These are phyloP conservation scores for Podaxis sp. DNA, from an alignment of 768 basidiomycete species.

Conservation along the genomic window DNA sequence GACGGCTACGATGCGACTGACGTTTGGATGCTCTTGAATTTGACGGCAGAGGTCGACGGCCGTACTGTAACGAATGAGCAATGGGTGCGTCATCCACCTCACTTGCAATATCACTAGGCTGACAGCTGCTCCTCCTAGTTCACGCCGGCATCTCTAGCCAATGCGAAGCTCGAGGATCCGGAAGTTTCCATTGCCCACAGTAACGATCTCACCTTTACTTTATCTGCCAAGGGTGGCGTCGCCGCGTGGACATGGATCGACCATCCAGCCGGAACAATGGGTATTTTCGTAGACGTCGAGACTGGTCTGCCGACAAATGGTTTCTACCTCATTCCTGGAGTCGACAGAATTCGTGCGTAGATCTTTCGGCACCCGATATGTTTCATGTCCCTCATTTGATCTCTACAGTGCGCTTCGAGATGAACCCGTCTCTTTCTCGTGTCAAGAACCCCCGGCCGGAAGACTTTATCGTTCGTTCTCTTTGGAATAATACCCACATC, in stretches of 20 bases:
- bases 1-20: conserved; percentile 35
- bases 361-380: conserved; percentile 26
- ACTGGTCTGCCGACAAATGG: conserved; percentile 46
- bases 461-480: conserved; percentile 48
- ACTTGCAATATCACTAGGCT: not conserved
- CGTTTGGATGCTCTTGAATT: conserved; percentile 51
- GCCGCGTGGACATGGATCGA: conserved; percentile 61
- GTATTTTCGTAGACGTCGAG: conserved; percentile 44
- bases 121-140: conserved; percentile 34
- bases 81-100: conserved; percentile 35
- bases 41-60: conserved; percentile 42
- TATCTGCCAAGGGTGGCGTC: conserved; percentile 53
- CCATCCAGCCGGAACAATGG: conserved; percentile 53
- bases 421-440: conserved; percentile 30
- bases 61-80: conserved; percentile 47
- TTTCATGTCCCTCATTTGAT: conserved; percentile 32
- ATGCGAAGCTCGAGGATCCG: conserved; percentile 48
- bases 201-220: conserved; percentile 41
- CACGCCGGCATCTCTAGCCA: conserved; percentile 47
- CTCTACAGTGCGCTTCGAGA: conserved; percentile 7
- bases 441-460: conserved; percentile 34
- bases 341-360: conserved; percentile 47
- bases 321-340: conserved; percentile 54
- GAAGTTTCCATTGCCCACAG: conserved; percentile 34
- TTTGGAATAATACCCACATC: conserved; percentile 53